Base-by-base conservation (phyloP, 768 basidiomycete genomes). In the Termitomyces sp. region DNA sequence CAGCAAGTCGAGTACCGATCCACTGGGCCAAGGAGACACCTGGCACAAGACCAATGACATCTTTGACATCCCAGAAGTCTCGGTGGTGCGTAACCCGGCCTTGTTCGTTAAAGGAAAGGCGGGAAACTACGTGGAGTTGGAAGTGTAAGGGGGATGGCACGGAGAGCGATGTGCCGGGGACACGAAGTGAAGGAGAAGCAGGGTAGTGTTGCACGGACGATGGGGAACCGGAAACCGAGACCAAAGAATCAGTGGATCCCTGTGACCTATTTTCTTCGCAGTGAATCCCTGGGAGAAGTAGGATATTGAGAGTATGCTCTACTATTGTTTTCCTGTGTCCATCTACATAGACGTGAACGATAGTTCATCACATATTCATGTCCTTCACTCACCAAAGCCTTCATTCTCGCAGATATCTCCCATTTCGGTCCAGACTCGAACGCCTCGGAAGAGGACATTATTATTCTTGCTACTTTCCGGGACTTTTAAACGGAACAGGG, bases 21-120 rank as follows among this genome's bases (percentile, higher is more conserved):
- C 88, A 92, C 60, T 88, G 83, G 1, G 80, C 80, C 45, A 86
- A 70, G 9, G 82, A 79, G 59, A 83, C 78, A 4, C 89, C 88
- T 4, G 90, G 90, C 9, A 90, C 67, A 42, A 91, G 79, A 38
- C 85, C 84, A 65, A 90, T 75, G 58, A 92, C 74, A 66, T 93
- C 91, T 67, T 86, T 83, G 44, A 90, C 76, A 63, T 92, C 89
- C 88, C 88, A 92, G 40, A 88, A 77, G 65, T 92, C 91, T 30
- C 88, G 80, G 67, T 94, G 91, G 64, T 85, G 81, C 4, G 88
- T 86, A 60, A 93, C 85, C 58, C 80, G 81, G n/a, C 87, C 88
- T 65, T 86, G 85, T 63, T 92, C 90, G 70, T 92, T 92, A 71
- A 93, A 90, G 33, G 81, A 79, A 36, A 92, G 78, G 30, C 85